Base-by-base conservation (phyloP, 1,284 basidiomycete species). In the Bjerkandera adusta region DNA sequence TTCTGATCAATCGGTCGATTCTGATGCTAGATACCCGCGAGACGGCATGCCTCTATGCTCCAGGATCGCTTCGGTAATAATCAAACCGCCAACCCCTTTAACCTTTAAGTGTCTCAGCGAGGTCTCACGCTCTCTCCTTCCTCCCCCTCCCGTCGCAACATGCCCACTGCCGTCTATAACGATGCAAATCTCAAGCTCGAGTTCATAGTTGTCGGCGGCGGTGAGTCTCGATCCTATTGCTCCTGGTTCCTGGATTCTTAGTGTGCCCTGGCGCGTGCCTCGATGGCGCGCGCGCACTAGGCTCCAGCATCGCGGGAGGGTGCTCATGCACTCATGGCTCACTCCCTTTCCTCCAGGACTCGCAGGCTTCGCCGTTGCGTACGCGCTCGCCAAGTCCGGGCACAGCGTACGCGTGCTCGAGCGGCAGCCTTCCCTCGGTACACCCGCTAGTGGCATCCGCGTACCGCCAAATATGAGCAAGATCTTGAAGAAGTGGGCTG, bases 331-430 rank as follows among this genome's bases (percentile, higher is more conserved):
- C 5, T 8, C 18, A 7, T 36, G 5, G n/a, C 15, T 29, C 12
- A 26, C n/a, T 24, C 16, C n/a, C 16, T 38, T 34, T 24, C 35
- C 22, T 22, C 21, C 44, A 67, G 65, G 63, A n/a, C 49, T 66
- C 15, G 56, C 61, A 32, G 81, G 81, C 21, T 69, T 83, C 5
- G 70, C 81, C 1, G 68, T 70, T 13, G 81, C 79, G 5, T 71
- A 72, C 54, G 64, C 73, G 3, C 63, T 82, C 30, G 60, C 66
- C 18, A 64, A 68, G 26, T 65, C 70, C 32, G 81, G 81, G 2
- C 80, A 83, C 48, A 64, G 63, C 4, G 75, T 81, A 6, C 71
- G 68, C 5, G 69, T 82, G 3, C 55, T 81, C 30, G 81, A 82
- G 48, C 67, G 62, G 55, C 57, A 57, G n/a, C 30, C 55, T 5